Conservation (phyloP, 2,329 filamentous ascomycete species). For the Fusarium sublunatum region DNA sequence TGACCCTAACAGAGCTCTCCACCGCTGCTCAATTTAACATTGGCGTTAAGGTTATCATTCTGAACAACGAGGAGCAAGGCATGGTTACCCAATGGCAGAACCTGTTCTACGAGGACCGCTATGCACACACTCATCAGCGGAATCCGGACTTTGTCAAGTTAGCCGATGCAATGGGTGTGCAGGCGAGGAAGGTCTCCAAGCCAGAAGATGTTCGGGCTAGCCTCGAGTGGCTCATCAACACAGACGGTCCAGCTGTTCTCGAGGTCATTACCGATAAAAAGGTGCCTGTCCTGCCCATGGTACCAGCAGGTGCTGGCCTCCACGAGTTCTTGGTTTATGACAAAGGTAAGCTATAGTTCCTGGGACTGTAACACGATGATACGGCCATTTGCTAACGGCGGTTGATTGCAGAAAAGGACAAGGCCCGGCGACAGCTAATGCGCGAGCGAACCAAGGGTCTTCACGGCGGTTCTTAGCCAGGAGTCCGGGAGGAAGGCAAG, state of each 20-base stretch:
- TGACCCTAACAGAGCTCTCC: constrained; percentile 95
- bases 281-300: constrained; percentile 97
- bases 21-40: constrained; percentile 97
- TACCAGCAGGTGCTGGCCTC: constrained; percentile 85
- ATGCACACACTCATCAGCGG: constrained; percentile 89
- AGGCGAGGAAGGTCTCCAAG: constrained; percentile 76
- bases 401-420: constrained; percentile 62
- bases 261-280: constrained; percentile 93
- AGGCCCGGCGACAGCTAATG: constrained; percentile 74
- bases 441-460: constrained; percentile 68
- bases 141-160: constrained; percentile 98
- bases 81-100: constrained; percentile 99
- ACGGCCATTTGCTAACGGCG: too few relatives aligned
- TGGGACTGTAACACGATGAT: too few relatives aligned
- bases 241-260: constrained; percentile 89
- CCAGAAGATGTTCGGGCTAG: constrained; percentile 81
- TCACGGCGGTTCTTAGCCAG: constrained; percentile 49
- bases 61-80: constrained; percentile 98
- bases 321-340: constrained; percentile 81
- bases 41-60: constrained; percentile 90
- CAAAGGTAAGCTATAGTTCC: constrained; percentile 45
- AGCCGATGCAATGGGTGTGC: constrained; percentile 89
- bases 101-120: constrained; percentile 95
- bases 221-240: constrained; percentile 88
- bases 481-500: not conserved